phyloP scores from a whole-genome alignment of 768 basidiomycete genomes.

The Epithele typhae region DNA sequence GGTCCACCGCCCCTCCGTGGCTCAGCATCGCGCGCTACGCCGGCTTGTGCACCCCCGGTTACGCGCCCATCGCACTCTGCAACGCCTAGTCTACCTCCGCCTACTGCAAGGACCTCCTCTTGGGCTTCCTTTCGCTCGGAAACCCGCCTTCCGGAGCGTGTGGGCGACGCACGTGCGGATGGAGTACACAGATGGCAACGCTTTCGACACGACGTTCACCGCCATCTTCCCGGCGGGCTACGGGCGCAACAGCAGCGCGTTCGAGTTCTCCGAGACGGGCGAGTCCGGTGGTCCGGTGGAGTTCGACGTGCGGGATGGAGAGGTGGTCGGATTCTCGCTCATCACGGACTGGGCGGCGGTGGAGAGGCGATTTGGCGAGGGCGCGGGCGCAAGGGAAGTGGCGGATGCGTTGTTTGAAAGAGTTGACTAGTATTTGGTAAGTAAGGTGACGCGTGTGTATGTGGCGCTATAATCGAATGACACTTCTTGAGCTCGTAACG shows the following conservation, averaged over 20 bases:
- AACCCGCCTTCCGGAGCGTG: constrained; percentile 10
- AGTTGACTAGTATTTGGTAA: too few species aligned
- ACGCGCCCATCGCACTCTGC: constrained; percentile 36
- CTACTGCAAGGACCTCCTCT: constrained; percentile 22
- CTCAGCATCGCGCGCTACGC: constrained; percentile 24
- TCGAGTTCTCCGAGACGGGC: constrained; percentile 8
- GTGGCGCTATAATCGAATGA: too few species aligned
- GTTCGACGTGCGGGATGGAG: not conserved
- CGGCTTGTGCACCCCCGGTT: constrained; percentile 36
- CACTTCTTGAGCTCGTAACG: too few species aligned
- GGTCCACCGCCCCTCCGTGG: too few species aligned
- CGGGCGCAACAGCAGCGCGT: constrained; percentile 22
- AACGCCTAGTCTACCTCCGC: constrained; percentile 20
- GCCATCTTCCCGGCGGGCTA: constrained; percentile 35
- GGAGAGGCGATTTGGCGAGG: not conserved
- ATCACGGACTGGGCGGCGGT: constrained; percentile 3
- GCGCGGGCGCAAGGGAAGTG: not conserved
- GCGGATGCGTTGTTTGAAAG: constrained; percentile 13
- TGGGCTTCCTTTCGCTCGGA: constrained; percentile 21
- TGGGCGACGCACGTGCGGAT: constrained; percentile 36
- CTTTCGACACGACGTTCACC: constrained; percentile 16
- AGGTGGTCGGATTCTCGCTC: constrained; percentile 5
- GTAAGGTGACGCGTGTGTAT: too few species aligned
- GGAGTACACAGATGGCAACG: constrained; percentile 16
- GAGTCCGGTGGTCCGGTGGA: not conserved